phyloP scores from a whole-genome alignment of 306 rosid genomes.

The Prinsepia uniflora region DNA sequence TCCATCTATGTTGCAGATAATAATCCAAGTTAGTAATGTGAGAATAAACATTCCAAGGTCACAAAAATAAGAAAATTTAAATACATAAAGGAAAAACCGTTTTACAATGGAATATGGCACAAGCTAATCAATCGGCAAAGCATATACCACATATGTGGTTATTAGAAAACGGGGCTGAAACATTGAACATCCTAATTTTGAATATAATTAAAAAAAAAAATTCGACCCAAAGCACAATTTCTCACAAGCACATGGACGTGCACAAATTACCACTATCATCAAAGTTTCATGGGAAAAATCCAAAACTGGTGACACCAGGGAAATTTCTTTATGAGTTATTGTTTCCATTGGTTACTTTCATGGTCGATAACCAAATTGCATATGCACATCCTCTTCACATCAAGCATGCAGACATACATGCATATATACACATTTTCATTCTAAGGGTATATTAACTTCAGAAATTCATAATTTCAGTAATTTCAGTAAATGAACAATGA shows the following conservation, averaged over 20 bases:
- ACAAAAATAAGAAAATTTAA: not conserved
- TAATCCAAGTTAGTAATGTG: not conserved
- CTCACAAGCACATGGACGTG: not conserved
- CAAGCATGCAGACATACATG: too few relatives aligned
- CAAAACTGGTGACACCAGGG: not conserved
- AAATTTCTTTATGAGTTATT: not conserved
- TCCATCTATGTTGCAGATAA: conserved; percentile 16
- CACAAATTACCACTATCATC: not conserved
- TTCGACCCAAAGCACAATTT: conserved; percentile 1
- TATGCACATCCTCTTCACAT: not conserved
- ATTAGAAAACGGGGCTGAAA: not conserved
- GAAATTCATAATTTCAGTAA: not conserved
- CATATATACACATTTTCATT: not conserved
- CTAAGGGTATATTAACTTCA: not conserved
- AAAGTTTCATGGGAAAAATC: not conserved
- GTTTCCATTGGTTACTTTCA: not conserved
- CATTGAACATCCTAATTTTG: too few relatives aligned
- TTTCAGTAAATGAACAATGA: not conserved
- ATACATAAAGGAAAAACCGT: not conserved
- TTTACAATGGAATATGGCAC: not conserved
- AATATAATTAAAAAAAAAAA: not conserved
- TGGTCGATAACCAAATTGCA: not conserved
- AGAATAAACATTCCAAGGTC: not conserved
- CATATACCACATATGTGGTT: not conserved
- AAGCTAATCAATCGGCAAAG: not conserved